Evolutionary conservation across 2,329 filamentous ascomycete species (phyloP), one percentile per base, ranked within the genome.

Genomic region (Colletotrichum kahawae): DNA sequence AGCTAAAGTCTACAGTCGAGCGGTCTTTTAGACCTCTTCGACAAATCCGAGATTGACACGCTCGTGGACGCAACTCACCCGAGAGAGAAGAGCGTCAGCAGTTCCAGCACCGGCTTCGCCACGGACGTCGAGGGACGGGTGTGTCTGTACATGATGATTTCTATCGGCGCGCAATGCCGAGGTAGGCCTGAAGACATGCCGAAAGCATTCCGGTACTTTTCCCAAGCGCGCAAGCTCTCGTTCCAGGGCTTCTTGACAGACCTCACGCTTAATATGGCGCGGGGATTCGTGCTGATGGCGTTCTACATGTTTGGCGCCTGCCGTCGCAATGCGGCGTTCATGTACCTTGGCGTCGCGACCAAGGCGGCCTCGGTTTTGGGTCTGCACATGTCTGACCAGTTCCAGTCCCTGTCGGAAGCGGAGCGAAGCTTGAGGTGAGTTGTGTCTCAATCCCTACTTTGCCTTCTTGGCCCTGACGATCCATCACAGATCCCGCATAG

Each of bases 231-330:
- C 67, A 82, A 82, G 21, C 79, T 83, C 43, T 86, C 89, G 0
- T 88, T 92, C 71, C 83, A 85, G 16, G 86, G 85, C 7, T 89
- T 90, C 82, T 82, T 91, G 0, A 87, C 88, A 76, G 87, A 90
- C 72, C 90, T 90, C 0, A 90, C 87, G 48, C 81, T 91, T 13
- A 85, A 89, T 63, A 83, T 91, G 78, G 86, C 90, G 6, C 83
- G 88, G 18, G 82, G 84, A 0, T 92, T 91, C 75, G 80, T 91
- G 0, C 82, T 92, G 18, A 89, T 92, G 87, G 86, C 90, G 1
- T 91, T 91, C 76, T 92, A 91, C 77, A 89, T 91, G 86, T 84
- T 91, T 4, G 90, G 89, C 0, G 88, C 89, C 5, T 92, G 90
- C 67, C 88, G 89, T 36, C 84, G 90, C 10, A 92, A 92, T 71